phyloP scores from a whole-genome alignment of 352 stramenopile genomes.

The Pythium plurisporium region DNA sequence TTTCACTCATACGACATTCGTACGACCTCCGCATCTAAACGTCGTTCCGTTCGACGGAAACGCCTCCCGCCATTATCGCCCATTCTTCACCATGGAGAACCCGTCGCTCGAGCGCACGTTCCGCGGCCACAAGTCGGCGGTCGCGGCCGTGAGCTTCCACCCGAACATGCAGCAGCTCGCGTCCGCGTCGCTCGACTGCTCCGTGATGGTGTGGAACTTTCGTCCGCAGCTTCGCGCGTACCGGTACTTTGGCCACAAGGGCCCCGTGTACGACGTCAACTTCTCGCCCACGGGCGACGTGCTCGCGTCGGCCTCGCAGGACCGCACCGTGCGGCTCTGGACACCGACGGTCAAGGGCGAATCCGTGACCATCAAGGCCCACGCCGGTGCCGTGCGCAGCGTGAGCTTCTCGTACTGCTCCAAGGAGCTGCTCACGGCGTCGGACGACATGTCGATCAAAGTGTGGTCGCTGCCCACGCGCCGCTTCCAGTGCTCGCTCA shows the following conservation, averaged over 20 bases:
- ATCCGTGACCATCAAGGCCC: conserved; percentile 64
- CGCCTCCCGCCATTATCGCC: neutral
- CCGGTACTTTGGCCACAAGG: conserved; percentile 74
- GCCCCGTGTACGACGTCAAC: conserved; percentile 63
- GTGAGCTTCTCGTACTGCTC: conserved; percentile 83
- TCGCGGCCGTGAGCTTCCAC: conserved; percentile 80
- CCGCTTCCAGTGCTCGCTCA: conserved; percentile 85
- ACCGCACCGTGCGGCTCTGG: conserved; percentile 90
- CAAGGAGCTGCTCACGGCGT: conserved; percentile 81
- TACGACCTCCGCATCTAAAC: conserved; percentile 10
- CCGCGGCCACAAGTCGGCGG: conserved; percentile 72
- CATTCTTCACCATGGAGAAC: conserved; percentile 34
- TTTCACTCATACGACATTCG: conserved; percentile 12
- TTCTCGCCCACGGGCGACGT: conserved; percentile 81
- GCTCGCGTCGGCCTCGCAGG: conserved; percentile 85
- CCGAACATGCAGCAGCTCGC: conserved; percentile 85
- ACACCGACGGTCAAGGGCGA: conserved; percentile 76
- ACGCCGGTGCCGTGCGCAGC: conserved; percentile 64
- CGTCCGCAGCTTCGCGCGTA: conserved; percentile 75
- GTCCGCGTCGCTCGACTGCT: conserved; percentile 66
- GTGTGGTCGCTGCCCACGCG: conserved; percentile 77
- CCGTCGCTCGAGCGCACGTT: conserved; percentile 88
- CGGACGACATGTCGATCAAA: conserved; percentile 93
- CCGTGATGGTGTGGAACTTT: conserved; percentile 93
- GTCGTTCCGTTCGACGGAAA: neutral